Base-by-base conservation (phyloP, 2,329 filamentous ascomycete species). In the Verticillium dahliae region DNA sequence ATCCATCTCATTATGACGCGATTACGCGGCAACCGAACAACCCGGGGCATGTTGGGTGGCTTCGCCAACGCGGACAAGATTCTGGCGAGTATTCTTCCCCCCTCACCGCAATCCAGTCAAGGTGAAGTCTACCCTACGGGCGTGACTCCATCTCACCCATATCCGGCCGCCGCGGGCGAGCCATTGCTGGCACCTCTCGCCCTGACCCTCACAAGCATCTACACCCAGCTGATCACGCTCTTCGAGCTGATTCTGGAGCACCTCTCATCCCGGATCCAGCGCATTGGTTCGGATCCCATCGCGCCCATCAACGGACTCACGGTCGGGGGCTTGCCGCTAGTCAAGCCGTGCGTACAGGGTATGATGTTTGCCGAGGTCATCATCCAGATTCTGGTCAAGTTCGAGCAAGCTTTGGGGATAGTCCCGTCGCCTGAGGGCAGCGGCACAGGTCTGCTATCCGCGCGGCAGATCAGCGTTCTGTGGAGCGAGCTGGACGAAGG, bases 241-340 rank as follows among this genome's bases (percentile, higher is more conserved):
- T 60, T 37, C 58, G 58, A 60, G 71, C 79, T 37, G 27, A 39
- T 58, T 15, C 14, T 50, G 9, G 27, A 58, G 15, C 57, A 58
- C 7, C 27, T 45, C 14, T 13, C 27, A 6, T 15, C 35, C 10
- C 38, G 57, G 7, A 50, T 58, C 27, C 15, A 18, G 27, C 27
- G 39, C 18, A 18, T 22, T 6, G 34, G 35, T 2, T 33, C 4
- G 4, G 22, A 33, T 6, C 56, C 56, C n/a, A 37, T 58, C 14
- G 38, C 57, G 6, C 22, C 18, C 5, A 35, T 58, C n/a, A 6
- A 31, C 10, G 27, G 27, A 4, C 9, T 38, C 33, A 57, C 14
- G 11, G 3, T 38, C 34, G 56, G 34, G 13, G 56, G 9, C 6
- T 10, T 35, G 56, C 56, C 31, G 14, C 15, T 57, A 34, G 15